Percentiles rank a stretch among this genome's conserved stretches.
These are phyloP conservation scores for Blastomyces silverae DNA, from an alignment of 2,329 filamentous ascomycete species.

Conservation along the genomic window DNA sequence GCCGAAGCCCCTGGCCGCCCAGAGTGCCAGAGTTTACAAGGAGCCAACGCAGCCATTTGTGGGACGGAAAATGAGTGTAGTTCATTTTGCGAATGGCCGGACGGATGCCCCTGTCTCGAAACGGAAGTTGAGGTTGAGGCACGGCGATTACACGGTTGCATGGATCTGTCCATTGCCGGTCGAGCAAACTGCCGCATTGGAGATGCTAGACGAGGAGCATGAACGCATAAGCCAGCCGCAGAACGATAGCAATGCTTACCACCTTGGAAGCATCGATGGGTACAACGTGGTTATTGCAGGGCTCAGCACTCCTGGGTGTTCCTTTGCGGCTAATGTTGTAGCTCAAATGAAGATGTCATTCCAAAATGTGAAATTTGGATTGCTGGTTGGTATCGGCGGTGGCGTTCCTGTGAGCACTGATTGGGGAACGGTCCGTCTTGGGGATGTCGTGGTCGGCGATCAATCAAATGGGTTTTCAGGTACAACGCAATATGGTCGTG, in stretches of 20 bases:
- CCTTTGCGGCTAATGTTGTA: not conserved
- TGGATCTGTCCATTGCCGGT: not conserved
- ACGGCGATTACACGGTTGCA: not conserved
- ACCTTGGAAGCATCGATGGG: not conserved
- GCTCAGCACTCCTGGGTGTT: not conserved
- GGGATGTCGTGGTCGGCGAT: slow-evolving; percentile 3
- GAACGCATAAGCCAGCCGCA: not conserved
- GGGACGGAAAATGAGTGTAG: not conserved
- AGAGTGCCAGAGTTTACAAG: not conserved
- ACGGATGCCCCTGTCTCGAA: not conserved
- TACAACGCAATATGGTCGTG: not conserved
- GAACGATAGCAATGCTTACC: not conserved
- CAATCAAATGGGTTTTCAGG: not conserved
- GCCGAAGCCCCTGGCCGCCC: not conserved
- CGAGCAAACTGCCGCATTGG: not conserved
- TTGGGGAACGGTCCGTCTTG: not conserved
- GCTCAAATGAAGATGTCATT: not conserved
- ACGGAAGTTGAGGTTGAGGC: not conserved
- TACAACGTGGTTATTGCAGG: not conserved
- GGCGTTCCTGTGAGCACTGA: not conserved
- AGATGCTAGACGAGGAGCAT: slow-evolving; percentile 7
- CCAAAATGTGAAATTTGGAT: not conserved
- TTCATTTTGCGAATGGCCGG: not conserved
- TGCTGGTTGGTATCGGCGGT: not conserved
- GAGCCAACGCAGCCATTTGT: not conserved